A percentile compares a stretch with the other conserved stretches of the same genome.
These are phyloP conservation scores for Chloranthus sessilifolius DNA, from an alignment of 164 flowering plant species.

Conservation along the genomic window DNA sequence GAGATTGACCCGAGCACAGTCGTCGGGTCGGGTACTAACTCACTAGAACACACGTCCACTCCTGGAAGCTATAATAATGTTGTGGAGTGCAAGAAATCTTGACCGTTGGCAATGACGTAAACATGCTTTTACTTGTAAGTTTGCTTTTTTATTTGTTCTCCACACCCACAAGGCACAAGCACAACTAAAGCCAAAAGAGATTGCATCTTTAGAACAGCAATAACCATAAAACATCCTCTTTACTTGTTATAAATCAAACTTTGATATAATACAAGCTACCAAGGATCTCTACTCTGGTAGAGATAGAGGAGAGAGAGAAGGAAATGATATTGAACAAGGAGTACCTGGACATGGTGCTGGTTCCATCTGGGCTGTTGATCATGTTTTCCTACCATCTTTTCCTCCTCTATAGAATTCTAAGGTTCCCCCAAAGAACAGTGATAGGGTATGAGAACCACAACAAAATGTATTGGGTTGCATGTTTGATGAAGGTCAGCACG, in stretches of 20 bases:
- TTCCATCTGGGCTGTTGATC: conserved; percentile 49
- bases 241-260: too few species aligned
- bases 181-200: not conserved
- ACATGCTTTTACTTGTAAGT: conserved; percentile 1
- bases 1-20: too few species aligned
- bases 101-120: not conserved
- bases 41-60: too few species aligned
- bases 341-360: conserved; percentile 52
- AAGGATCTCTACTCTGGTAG: too few species aligned
- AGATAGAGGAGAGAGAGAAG: conserved; percentile 5
- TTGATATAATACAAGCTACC: too few species aligned
- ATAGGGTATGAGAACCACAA: conserved; percentile 69
- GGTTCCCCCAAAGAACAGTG: conserved; percentile 37
- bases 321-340: conserved; percentile 36
- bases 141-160: too few species aligned
- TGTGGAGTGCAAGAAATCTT: too few species aligned
- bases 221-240: too few species aligned
- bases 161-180: not conserved
- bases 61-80: too few species aligned
- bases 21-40: too few species aligned
- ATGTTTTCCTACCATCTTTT: conserved; percentile 57
- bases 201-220: too few species aligned
- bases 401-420: conserved; percentile 49
- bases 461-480: conserved; percentile 64
- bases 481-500: conserved; percentile 47